These are phyloP conservation scores for Anastatica hierochuntica DNA, from an alignment of 345 rosid genomes.

Conservation along the genomic window DNA sequence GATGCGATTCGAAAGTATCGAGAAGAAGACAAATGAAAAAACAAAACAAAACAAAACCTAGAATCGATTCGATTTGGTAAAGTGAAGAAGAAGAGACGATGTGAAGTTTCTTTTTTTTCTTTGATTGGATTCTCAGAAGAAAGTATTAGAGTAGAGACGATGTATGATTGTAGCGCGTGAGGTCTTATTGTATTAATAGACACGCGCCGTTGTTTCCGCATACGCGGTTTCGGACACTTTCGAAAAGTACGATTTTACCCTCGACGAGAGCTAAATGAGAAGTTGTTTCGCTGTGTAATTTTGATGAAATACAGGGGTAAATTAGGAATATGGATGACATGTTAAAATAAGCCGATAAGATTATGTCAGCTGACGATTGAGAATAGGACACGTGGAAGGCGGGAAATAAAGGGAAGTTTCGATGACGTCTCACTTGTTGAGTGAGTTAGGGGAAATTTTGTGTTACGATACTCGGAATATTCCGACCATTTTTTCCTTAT, in stretches of 20 bases:
- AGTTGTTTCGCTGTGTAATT: not conserved
- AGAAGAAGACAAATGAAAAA: no score
- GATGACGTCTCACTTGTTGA: constrained; percentile 2
- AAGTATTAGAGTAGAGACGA: not conserved
- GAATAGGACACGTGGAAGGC: not conserved
- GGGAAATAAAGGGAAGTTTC: constrained; percentile 17
- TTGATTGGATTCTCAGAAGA: not conserved
- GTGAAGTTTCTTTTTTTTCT: not conserved
- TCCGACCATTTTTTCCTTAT: no score
- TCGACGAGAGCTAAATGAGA: not conserved
- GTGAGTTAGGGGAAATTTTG: no score
- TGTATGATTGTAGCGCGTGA: constrained; percentile 14
- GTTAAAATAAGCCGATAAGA: no score
- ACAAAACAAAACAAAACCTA: constrained; percentile 11
- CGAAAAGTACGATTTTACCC: constrained; percentile 2
- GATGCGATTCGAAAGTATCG: constrained; percentile 25
- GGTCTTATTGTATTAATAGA: not conserved
- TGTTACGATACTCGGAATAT: no score
- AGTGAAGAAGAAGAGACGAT: constrained; percentile 19
- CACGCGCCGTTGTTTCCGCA: not conserved
- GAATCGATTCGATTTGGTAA: constrained; percentile 21
- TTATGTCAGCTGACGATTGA: constrained; percentile 8
- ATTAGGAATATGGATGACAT: not conserved
- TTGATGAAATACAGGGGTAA: no score
- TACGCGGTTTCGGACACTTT: not conserved